These are phyloP conservation scores for Fusarium pseudonygamai DNA, from an alignment of 2,329 filamentous ascomycete genomes.

Conservation along the genomic window DNA sequence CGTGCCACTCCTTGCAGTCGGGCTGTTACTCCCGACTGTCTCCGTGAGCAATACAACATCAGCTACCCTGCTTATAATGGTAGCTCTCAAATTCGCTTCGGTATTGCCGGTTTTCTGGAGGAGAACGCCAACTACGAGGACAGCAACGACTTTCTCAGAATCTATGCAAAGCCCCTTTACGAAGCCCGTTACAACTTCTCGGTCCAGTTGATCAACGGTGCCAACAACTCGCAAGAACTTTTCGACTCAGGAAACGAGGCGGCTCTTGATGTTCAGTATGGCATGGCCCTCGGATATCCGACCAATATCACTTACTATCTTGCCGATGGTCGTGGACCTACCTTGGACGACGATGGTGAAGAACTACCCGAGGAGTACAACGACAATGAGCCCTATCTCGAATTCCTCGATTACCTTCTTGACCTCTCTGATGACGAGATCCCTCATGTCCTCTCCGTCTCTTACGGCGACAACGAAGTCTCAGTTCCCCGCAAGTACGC, in stretches of 20 bases:
- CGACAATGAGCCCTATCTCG: slow-evolving; percentile 67
- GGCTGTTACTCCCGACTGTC: slow-evolving; percentile 52
- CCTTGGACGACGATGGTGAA: slow-evolving; percentile 52
- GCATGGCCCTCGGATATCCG: slow-evolving; percentile 56
- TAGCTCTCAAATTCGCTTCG: slow-evolving; percentile 52
- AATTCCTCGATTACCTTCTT: slow-evolving; percentile 62
- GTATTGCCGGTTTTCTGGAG: slow-evolving; percentile 61
- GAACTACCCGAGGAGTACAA: slow-evolving; percentile 42
- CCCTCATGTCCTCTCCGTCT: slow-evolving; percentile 66
- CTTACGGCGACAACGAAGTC: slow-evolving; percentile 68
- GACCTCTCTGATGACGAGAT: slow-evolving; percentile 54
- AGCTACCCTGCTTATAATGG: slow-evolving; percentile 45
- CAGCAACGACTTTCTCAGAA: slow-evolving; percentile 50
- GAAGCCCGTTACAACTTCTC: slow-evolving; percentile 52
- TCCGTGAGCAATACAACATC: slow-evolving; percentile 58
- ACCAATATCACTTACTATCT: slow-evolving; percentile 56
- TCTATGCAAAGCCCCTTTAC: slow-evolving; percentile 50
- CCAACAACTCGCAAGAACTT: slow-evolving; percentile 53
- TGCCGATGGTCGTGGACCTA: slow-evolving; percentile 55
- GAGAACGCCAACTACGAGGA: slow-evolving; percentile 58
- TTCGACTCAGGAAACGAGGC: slow-evolving; percentile 55
- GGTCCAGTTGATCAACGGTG: slow-evolving; percentile 54
- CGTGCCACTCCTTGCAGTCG: slow-evolving; percentile 45
- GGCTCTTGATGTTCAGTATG: slow-evolving; percentile 60
- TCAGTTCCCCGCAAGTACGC: slow-evolving; percentile 63